Conservation (phyloP, 805 yeast genomes). For the Starmerella davenportii region DNA sequence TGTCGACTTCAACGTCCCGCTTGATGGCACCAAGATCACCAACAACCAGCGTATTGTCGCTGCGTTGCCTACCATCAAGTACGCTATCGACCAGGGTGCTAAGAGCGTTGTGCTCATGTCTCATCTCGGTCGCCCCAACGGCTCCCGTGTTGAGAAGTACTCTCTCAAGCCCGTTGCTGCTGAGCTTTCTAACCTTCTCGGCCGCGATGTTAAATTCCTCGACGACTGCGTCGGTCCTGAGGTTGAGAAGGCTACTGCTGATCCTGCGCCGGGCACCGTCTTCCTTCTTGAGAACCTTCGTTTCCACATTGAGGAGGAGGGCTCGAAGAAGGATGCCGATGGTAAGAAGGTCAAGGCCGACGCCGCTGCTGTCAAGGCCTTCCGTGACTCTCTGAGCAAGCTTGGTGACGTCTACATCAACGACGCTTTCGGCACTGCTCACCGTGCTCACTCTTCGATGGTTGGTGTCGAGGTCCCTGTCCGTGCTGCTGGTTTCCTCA, state of each 20-base stretch:
- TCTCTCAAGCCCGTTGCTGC: constrained; percentile 84
- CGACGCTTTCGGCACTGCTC: constrained; percentile 99
- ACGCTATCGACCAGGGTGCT: constrained; percentile 79
- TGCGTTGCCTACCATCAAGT: constrained; percentile 95
- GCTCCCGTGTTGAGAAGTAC: constrained; percentile 69
- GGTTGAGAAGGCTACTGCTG: constrained; percentile 62
- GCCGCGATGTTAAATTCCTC: constrained; percentile 60
- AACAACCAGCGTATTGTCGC: constrained; percentile 99
- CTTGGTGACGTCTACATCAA: constrained; percentile 92
- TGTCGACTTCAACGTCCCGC: constrained; percentile 44
- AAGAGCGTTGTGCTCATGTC: constrained; percentile 85
- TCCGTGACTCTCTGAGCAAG: constrained; percentile 78
- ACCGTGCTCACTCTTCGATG: constrained; percentile 99
- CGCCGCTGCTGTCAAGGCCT: constrained; percentile 60
- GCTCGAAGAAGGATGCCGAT: constrained; percentile 79
- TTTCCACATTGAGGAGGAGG: constrained; percentile 82
- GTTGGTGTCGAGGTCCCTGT: constrained; percentile 91
- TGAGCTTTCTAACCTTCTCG: constrained; percentile 67
- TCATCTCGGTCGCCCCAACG: constrained; percentile 98
- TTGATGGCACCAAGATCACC: constrained; percentile 92
- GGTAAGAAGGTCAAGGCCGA: constrained; percentile 85
- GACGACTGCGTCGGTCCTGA: constrained; percentile 83
- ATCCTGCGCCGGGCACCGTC: constrained; percentile 61
- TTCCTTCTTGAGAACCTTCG: constrained; percentile 92
- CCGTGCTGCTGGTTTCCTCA: constrained; percentile 96